Conservation (phyloP, 1,139 yeast species). For the Blastobotrys apis region DNA sequence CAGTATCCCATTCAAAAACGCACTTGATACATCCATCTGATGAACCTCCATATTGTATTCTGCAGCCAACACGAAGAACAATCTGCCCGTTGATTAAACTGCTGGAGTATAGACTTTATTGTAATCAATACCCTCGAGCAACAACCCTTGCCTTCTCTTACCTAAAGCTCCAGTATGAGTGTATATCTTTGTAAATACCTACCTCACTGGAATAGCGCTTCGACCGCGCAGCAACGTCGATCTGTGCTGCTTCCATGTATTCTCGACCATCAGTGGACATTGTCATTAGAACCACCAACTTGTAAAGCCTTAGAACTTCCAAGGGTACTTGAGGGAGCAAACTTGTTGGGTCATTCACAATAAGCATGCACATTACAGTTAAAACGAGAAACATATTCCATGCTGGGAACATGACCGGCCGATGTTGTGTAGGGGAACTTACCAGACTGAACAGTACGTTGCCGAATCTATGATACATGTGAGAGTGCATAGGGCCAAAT, state of each 20-base stretch:
- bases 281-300: too few species aligned
- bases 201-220: background rate
- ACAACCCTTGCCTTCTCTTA: background rate
- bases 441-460: too few species aligned
- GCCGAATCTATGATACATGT: too few species aligned
- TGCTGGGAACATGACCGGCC: too few species aligned
- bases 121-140: background rate
- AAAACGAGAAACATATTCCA: too few species aligned
- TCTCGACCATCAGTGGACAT: background rate
- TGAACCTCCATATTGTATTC: background rate
- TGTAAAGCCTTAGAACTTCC: too few species aligned
- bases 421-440: too few species aligned
- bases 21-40: conserved; percentile 6
- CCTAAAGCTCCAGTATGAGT: background rate
- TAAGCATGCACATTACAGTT: too few species aligned
- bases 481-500: too few species aligned
- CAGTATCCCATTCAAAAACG: background rate
- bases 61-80: background rate
- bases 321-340: too few species aligned
- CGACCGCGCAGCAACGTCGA: background rate
- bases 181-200: background rate
- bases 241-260: background rate
- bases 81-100: background rate
- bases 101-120: background rate
- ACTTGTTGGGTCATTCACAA: too few species aligned